Base-by-base conservation (phyloP, 2,329 filamentous ascomycete genomes). In the Colletotrichum echinochloae region DNA sequence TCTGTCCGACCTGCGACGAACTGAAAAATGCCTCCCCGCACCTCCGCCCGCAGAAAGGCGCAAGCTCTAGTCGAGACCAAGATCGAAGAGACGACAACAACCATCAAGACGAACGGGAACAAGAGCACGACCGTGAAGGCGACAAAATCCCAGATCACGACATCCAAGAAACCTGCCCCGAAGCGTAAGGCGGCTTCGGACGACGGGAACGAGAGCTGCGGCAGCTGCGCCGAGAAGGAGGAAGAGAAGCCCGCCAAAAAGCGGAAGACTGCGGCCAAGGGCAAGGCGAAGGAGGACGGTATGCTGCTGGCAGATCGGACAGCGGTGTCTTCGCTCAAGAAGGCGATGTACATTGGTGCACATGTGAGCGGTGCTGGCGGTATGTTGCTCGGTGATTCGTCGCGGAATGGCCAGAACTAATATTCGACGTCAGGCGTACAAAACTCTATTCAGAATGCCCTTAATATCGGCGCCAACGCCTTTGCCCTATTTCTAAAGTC, bases 401-500 rank as follows among this genome's bases (percentile, higher is more conserved):
- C 11, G 46, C 54, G 28, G 60, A 52, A 70, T 65, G 60, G 16
- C 11, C 20, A 14, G 23, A 16, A 18, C 60, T 65, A 26, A 68
- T 16, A 9, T 11, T 35, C 8, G 26, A 12, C 5, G 9, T 35
- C 70, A 95, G 93, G 95, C 63, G 93, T 98, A 0, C 94, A 98
- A 67, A 98, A 98, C 80, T 88, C 95, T 0, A 87, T 98, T 69
- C 84, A 86, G 28, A 97, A 97, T 75, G 89, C 92, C 54, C 78
- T 91, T 1, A 88, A 94, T 60, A 94, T 97, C 73, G 95, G 95
- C 63, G 95, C 92, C 73, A 99, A 98, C 79, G 90, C 95, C 12
- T 97, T 98, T 75, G 96, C 96, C 5, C 86, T 98, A 26, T 99
- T 99, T 83, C 87, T 99, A 75, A 98, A 98, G 79, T 97, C 94